phyloP scores from a whole-genome alignment of 192 early-diverging fungal genomes.

The Jimgerdemannia flammicorona region DNA sequence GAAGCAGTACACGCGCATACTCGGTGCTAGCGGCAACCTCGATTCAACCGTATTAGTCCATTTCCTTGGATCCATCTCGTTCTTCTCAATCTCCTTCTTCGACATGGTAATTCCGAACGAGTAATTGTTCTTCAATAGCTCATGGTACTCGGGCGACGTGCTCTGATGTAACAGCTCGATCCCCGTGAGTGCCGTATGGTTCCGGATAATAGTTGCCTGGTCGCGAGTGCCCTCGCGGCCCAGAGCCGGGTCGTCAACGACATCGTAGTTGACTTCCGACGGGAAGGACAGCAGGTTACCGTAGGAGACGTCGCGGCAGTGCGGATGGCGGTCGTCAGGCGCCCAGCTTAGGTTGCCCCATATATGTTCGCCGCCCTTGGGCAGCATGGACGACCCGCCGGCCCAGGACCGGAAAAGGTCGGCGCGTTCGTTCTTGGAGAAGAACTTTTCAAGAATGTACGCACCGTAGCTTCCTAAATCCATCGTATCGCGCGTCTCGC shows the following conservation, averaged over 20 bases:
- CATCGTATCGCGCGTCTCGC: constrained; percentile 84
- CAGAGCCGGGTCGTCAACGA: background rate
- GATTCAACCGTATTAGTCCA: constrained; percentile 84
- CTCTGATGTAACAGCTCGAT: constrained; percentile 52
- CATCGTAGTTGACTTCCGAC: constrained; percentile 1
- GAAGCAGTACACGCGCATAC: constrained; percentile 76
- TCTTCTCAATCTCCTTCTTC: constrained; percentile 52
- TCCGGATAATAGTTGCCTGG: constrained; percentile 9
- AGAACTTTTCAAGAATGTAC: constrained; percentile 82
- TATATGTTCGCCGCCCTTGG: constrained; percentile 76
- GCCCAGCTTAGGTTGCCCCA: constrained; percentile 70
- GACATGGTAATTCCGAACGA: constrained; percentile 61
- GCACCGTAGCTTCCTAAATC: constrained; percentile 70
- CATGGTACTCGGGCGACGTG: constrained; percentile 41
- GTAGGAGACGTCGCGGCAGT: constrained; percentile 32
- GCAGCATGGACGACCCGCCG: constrained; percentile 71
- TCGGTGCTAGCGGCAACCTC: constrained; percentile 49
- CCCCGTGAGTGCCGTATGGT: constrained; percentile 35
- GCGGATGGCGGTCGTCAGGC: constrained; percentile 65
- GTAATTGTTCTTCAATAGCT: constrained; percentile 55
- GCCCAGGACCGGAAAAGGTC: constrained; percentile 81
- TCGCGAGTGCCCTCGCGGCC: background rate
- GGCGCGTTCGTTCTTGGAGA: constrained; percentile 69
- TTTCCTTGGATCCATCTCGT: constrained; percentile 52
- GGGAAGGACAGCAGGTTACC: constrained; percentile 55